A percentile compares a stretch with the other conserved stretches of the same genome.
phyloP scores from a whole-genome alignment of 2,329 filamentous ascomycete species.

The Arthrobotrys conoides region DNA sequence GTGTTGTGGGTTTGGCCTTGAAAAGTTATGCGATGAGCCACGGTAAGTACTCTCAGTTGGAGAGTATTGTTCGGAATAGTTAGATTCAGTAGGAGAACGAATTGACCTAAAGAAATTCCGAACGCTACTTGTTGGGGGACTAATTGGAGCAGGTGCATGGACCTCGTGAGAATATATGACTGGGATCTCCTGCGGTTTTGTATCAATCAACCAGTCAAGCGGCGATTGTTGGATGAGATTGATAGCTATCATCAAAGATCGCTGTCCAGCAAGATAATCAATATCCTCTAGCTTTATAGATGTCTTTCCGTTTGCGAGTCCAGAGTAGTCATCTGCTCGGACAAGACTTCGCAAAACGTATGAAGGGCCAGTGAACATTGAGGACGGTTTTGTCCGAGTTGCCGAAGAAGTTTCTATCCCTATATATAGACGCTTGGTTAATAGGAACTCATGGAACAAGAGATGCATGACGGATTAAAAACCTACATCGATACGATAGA shows the following conservation, averaged over 20 bases:
- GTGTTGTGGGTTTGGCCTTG: conserved; percentile 34
- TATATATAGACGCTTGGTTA: conserved; percentile 11
- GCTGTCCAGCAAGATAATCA: conserved; percentile 51
- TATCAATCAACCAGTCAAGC: conserved; percentile 47
- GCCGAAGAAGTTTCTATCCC: conserved; percentile 58
- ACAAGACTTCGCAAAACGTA: conserved; percentile 53
- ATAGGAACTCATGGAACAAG: background rate
- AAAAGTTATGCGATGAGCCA: conserved; percentile 36
- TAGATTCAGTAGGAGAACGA: conserved; percentile 36
- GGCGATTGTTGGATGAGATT: conserved; percentile 58
- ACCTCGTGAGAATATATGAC: conserved; percentile 13
- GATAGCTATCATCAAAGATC: conserved; percentile 59
- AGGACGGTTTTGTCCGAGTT: conserved; percentile 50
- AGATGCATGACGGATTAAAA: too few relatives aligned
- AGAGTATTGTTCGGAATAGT: conserved; percentile 28
- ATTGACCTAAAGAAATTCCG: conserved; percentile 48
- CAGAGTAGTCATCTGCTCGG: conserved; percentile 57
- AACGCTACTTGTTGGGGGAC: conserved; percentile 10
- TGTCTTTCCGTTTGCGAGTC: conserved; percentile 25
- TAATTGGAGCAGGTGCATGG: conserved; percentile 29
- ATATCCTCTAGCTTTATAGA: conserved; percentile 53
- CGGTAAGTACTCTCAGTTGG: conserved; percentile 15
- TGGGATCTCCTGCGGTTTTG: conserved; percentile 19
- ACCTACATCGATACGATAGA: conserved; percentile 57
- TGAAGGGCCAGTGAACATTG: conserved; percentile 55